A percentile compares a stretch with the other conserved stretches of the same genome.
Evolutionary conservation across 1,284 basidiomycete species (phyloP).

Genomic region (Rhodotorula sp.): DNA sequence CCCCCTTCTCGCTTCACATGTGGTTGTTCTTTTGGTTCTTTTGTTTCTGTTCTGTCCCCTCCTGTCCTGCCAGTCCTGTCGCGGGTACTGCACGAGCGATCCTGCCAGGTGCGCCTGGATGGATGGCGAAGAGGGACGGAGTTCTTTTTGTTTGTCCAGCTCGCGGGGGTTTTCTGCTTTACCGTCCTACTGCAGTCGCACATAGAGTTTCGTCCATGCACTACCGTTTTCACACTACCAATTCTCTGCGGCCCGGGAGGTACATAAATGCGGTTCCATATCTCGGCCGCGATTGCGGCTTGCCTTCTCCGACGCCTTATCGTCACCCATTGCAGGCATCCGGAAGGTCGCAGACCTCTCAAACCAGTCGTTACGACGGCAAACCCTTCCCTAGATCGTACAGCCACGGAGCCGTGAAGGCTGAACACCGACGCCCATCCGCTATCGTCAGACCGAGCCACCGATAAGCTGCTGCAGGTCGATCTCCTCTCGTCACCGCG

Average conservation of each 20-base stretch:
- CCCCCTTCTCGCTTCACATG: not conserved
- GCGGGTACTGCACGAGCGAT: not conserved
- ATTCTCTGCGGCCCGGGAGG: no score
- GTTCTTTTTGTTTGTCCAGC: not conserved
- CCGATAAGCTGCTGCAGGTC: not conserved
- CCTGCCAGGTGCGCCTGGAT: not conserved
- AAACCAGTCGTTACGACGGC: no score
- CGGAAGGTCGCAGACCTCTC: no score
- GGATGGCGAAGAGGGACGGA: not conserved
- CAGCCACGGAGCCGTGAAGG: not conserved
- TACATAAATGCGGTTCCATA: not conserved
- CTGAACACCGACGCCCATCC: not conserved
- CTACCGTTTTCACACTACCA: not conserved
- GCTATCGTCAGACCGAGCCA: no score
- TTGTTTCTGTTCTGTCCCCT: not conserved
- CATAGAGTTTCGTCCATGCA: constrained; percentile 7
- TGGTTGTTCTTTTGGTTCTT: not conserved
- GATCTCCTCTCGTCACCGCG: not conserved
- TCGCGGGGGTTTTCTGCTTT: not conserved
- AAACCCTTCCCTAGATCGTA: not conserved
- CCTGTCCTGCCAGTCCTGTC: not conserved
- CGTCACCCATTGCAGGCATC: no score
- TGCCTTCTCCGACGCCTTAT: not conserved
- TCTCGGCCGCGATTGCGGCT: not conserved
- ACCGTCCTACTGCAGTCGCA: constrained; percentile 8